Percentiles rank a stretch among this genome's conserved stretches.
Evolutionary conservation across 2,329 filamentous ascomycete species (phyloP).

Genomic region (Penicillium expansum): DNA sequence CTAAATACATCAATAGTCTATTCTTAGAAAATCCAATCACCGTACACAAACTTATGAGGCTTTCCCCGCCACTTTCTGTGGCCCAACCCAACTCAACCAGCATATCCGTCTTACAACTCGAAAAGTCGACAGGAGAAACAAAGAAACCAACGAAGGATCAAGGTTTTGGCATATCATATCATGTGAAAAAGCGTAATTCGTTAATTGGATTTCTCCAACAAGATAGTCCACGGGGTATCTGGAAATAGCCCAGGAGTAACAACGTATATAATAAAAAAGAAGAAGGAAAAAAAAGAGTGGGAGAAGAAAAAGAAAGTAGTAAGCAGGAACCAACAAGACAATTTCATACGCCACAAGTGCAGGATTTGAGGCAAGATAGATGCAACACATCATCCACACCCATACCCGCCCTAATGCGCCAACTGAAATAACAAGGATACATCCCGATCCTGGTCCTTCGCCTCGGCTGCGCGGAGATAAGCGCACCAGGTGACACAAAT

Average conservation of each 20-base stretch:
- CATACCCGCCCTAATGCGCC: slow-evolving; percentile 12
- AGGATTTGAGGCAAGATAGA: slow-evolving; percentile 2
- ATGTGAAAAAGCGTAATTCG: slow-evolving; percentile 1
- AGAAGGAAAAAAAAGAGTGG: not conserved
- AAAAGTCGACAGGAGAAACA: not conserved
- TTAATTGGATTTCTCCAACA: slow-evolving; percentile 1
- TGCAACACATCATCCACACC: slow-evolving; percentile 7
- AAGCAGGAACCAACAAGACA: not conserved
- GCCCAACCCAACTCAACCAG: not conserved
- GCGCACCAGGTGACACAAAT: slow-evolving; percentile 13
- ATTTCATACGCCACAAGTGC: slow-evolving; percentile 15
- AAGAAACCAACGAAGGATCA: not conserved
- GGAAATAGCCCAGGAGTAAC: not conserved
- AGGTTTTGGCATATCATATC: slow-evolving; percentile 1
- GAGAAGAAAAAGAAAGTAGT: not conserved
- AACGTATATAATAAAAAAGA: not conserved
- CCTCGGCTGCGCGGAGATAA: not conserved
- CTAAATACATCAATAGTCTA: not conserved
- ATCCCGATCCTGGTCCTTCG: not conserved
- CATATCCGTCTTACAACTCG: not conserved
- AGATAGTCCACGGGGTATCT: not conserved
- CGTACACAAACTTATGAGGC: not conserved
- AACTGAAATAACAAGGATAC: slow-evolving; percentile 6
- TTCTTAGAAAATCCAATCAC: not conserved
- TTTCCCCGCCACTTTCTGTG: not conserved